These are phyloP conservation scores for Diphasiastrum complanatum DNA, from an alignment of 83 land plant genomes.

Conservation along the genomic window DNA sequence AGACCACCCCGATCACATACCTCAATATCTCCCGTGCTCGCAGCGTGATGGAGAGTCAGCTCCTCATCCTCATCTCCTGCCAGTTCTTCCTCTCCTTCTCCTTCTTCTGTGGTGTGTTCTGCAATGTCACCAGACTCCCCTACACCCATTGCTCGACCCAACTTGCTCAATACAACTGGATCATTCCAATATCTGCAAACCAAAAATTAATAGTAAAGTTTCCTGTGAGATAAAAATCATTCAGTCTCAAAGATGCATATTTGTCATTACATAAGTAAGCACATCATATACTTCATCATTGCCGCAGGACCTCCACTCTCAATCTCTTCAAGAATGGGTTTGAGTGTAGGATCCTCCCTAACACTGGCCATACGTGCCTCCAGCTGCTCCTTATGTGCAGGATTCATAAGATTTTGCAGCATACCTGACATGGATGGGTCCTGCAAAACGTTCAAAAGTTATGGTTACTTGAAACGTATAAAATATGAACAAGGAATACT, in stretches of 20 bases:
- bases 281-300: slow-evolving; percentile 53
- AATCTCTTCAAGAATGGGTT: slow-evolving; percentile 59
- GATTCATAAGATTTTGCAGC: slow-evolving; percentile 60
- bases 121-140: slow-evolving; percentile 39
- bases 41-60: slow-evolving; percentile 73
- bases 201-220: neutral
- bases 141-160: slow-evolving; percentile 93
- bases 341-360: slow-evolving; percentile 52
- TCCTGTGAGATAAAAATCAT: neutral
- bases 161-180: slow-evolving; percentile 68
- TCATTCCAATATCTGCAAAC: slow-evolving; percentile 87
- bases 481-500: too few relatives aligned
- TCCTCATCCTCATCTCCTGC: slow-evolving; percentile 61
- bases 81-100: slow-evolving; percentile 49
- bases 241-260: neutral
- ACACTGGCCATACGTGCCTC: slow-evolving; percentile 54
- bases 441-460: slow-evolving; percentile 25
- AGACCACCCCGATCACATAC: slow-evolving; percentile 21
- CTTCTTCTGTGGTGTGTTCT: slow-evolving; percentile 41
- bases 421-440: slow-evolving; percentile 87
- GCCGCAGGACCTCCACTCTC: slow-evolving; percentile 64
- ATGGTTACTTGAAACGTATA: neutral
- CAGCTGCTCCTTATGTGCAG: slow-evolving; percentile 48
- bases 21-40: slow-evolving; percentile 92
- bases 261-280: neutral